Evolutionary conservation across 306 rosid species (phyloP), one percentile per base, ranked within the genome.

Genomic region (Fagus crenata): DNA sequence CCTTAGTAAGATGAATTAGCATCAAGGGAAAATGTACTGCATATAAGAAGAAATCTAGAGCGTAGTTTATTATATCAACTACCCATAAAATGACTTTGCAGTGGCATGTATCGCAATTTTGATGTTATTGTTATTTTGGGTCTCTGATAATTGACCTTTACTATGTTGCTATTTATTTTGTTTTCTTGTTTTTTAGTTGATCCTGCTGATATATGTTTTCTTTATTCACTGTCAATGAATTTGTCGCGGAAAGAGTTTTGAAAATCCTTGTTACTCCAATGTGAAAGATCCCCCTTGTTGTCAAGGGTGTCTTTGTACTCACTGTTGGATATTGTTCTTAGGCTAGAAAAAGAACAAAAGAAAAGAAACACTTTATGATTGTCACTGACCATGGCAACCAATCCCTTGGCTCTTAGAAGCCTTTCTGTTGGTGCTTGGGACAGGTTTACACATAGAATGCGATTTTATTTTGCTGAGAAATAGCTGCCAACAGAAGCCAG

Each of bases 1-100:
- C 5, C 74, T 94, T 54, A 63, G 80, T 75, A 86, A 89, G 87
- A 92, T 94, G 97, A 94, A 94, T 81, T 94, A 86, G 78, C 33
- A 11, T 49, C 55, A 63, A 71, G 75, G 61, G 14, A 12, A 15
- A 11, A 15, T 73, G 51, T n/a, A 1, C 41, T 18, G n/a, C 63
- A n/a, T 18, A 3, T 70, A 60, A 53, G 11, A 43, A 43, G 31
- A 61, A 14, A 33, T 41, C 81, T 80, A 64, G 68, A 42, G 55
- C 71, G 61, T 55, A 49, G 81, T 70, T 53, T 67, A 40, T 3
- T 46, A 9, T 46, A 3, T 36, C 39, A 40, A 35, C 5, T 17
- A 53, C 5, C 74, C 55, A n/a, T 71, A 4, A 17, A 22, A 13
- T 69, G 63, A 35, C 69, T 61, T 43, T 75, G 59, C 49, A 36